Conservation (phyloP, 169 alveolate species). For the Plasmodium sp. region DNA sequence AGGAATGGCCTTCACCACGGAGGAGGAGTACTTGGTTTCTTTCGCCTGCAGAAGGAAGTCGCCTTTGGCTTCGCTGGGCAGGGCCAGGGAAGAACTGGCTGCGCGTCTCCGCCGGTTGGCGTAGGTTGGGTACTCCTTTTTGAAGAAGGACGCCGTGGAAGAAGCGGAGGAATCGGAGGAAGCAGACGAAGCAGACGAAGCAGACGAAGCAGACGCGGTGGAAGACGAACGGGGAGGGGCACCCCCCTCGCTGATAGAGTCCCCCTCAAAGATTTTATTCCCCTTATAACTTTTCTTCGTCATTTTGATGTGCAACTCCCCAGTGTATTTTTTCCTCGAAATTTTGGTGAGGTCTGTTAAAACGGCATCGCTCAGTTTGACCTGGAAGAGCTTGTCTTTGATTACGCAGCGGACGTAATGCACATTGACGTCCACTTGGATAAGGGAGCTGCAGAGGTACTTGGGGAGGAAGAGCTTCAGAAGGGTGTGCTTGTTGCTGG, state of each 20-base stretch:
- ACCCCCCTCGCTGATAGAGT: conserved; percentile 18
- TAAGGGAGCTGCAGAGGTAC: conserved; percentile 86
- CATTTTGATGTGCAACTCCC: conserved; percentile 67
- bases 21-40: conserved; percentile 29
- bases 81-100: background rate
- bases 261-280: conserved; percentile 54
- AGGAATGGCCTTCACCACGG: conserved; percentile 31
- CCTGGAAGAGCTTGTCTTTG: conserved; percentile 88
- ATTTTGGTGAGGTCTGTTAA: conserved; percentile 66
- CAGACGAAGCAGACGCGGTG: background rate
- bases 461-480: conserved; percentile 87
- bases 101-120: background rate
- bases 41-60: conserved; percentile 39
- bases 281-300: conserved; percentile 66
- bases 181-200: background rate
- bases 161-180: background rate
- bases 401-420: conserved; percentile 88
- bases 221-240: background rate
- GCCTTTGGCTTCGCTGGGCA: background rate
- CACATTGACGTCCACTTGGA: conserved; percentile 88
- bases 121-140: conserved; percentile 4
- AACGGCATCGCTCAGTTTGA: conserved; percentile 79
- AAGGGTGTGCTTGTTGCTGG: conserved; percentile 79
- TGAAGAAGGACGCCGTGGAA: conserved; percentile 10
- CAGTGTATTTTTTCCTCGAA: conserved; percentile 67